Evolutionary conservation across 768 basidiomycete species (phyloP), one percentile per base, ranked within the genome.

Genomic region (Termitomyces heimii): DNA sequence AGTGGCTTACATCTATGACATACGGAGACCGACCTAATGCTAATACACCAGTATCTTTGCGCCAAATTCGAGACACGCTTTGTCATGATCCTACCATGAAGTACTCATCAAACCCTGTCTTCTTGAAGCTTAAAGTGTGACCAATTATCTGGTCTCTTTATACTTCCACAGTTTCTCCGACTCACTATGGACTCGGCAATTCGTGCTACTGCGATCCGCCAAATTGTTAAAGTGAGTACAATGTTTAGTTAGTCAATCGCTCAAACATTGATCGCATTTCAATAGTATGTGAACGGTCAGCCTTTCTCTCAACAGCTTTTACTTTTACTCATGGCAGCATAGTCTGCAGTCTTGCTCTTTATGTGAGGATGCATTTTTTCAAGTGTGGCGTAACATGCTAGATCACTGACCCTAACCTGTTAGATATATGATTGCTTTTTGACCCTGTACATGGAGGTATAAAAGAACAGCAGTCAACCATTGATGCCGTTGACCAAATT

Each of bases 381-480:
- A 39, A 8, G 20, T 34, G 13, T 34, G 13, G 52, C 26, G 39
- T 10, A 4, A 49, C 44, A 2, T 10, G 18, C 29, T n/a, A 5
- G n/a, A 10, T n/a, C 18, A 31, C 45, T 31, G 45, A 12, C 26
- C n/a, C n/a, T 14, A 4, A 18, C 28, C 8, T 4, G 4, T 6
- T 14, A 60, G 60, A 20, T 57, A 5, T 54, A 50, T 9, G 60
- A 61, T 37, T 61, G 47, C 29, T 43, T 45, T 16, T 26, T 39
- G 6, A 61, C 60, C 16, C 49, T 61, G 8, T 43, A n/a, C n/a
- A 39, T 58, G 42, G 60, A 61, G 47, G 60, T 35, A 53, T 24
- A 29, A 13, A 55, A 20, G 3, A 31, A 29, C 1, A 14, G n/a
- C 28, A 9, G 7, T 53, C 16, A 10, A 26, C 42, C 31, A n/a